Evolutionary conservation across 257 asterid species (phyloP), one percentile per base, ranked within the genome.

Genomic region (Pogostemon cablin): DNA sequence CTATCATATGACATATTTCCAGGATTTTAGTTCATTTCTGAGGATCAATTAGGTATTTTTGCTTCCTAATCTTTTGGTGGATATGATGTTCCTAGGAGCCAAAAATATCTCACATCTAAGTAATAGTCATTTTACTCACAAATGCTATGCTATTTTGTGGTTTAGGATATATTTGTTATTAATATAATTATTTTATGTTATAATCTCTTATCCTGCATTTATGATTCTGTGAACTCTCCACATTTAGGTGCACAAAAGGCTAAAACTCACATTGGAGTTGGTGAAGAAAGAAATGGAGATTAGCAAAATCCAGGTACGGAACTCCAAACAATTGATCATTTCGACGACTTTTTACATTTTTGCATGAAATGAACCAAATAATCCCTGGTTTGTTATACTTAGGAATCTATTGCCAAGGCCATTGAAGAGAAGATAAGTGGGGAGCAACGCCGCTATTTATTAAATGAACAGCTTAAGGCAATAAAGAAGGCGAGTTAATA

Each of bases 231-330:
- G 57, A 20, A 41, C 41, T 73, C 55, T 74, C 9, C 53, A 50
- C 43, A 68, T 75, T 54, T 82, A 95, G 99, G 97, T 95, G 77
- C 86, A 83, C 77, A 87, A 89, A 80, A 86, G 99, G 52, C 86
- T 95, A 67, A 81, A 82, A 62, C 97, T 95, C 78, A 83, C 97
- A 46, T 82, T 95, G 78, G 96, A 88, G 85, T 78, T 95, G 67
- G 90, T 91, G 86, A 95, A 95, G 91, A 95, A 95, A 81, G 99
- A 95, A 87, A 87, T 95, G 92, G 99, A 95, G 92, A 95, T 95
- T 59, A 91, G 90, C 86, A 95, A 86, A 81, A 89, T 95, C 76
- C 99, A 95, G 97, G 99, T 90, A 70, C 49, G 61, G 39, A 57
- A 68, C 48, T 71, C 65, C 56, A 64, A 67, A 53, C 6, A 41